Percentiles rank a stretch among this genome's conserved stretches.
Evolutionary conservation across 2,329 filamentous ascomycete genomes (phyloP).

Genomic region (Dactylellina sp.): DNA sequence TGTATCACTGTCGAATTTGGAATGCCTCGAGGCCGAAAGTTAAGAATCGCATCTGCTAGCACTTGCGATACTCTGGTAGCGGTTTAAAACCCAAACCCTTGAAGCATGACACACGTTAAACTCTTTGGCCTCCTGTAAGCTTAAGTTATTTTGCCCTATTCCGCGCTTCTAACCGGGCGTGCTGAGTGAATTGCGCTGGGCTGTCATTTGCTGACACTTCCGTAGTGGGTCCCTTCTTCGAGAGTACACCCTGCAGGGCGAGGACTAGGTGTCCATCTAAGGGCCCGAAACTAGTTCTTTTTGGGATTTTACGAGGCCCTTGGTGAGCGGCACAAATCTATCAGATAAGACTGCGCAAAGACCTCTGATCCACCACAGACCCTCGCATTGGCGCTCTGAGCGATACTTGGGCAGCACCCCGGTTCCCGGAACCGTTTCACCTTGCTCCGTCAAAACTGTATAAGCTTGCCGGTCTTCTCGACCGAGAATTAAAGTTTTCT

Average conservation of each 20-base stretch:
- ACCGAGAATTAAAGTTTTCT: constrained; percentile 3
- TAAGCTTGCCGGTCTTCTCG: not conserved
- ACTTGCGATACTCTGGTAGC: not conserved
- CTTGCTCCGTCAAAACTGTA: not conserved
- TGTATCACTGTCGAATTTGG: too few species aligned
- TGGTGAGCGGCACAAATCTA: constrained; percentile 4
- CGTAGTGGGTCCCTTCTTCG: constrained; percentile 18
- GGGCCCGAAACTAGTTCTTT: constrained; percentile 40
- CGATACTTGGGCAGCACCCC: constrained; percentile 22
- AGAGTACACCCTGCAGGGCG: constrained; percentile 30
- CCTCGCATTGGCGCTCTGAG: constrained; percentile 21
- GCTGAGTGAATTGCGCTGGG: constrained; percentile 16
- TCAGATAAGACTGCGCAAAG: constrained; percentile 21
- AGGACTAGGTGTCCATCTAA: constrained; percentile 38
- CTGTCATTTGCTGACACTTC: constrained; percentile 25
- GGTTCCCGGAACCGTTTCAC: constrained; percentile 33
- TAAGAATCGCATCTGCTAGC: constrained; percentile 11
- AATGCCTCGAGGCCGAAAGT: too few species aligned
- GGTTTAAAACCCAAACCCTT: constrained; percentile 3
- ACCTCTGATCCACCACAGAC: constrained; percentile 13
- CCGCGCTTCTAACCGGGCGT: not conserved
- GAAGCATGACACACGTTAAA: constrained; percentile 3
- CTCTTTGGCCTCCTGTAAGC: constrained; percentile 7
- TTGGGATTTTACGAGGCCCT: constrained; percentile 12
- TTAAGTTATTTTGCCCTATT: constrained; percentile 6